Evolutionary conservation across 2,329 filamentous ascomycete species (phyloP).

Genomic region (Cladosporium halotolerans): DNA sequence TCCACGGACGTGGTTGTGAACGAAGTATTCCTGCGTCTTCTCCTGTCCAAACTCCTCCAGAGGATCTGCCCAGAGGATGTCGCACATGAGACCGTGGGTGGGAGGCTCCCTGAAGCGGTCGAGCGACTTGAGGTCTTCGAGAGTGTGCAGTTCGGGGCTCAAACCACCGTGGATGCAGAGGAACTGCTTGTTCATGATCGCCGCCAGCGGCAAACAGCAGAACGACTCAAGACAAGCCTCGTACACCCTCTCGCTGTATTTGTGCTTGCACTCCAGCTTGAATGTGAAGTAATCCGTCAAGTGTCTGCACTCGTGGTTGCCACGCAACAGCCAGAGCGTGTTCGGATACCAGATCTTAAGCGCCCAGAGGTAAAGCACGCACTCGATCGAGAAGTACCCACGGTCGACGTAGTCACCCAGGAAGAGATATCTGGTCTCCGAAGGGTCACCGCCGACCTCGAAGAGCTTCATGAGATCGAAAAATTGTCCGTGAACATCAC

Average conservation of each 20-base stretch:
- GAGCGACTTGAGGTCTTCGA: constrained; percentile 95
- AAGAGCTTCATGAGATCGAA: constrained; percentile 99
- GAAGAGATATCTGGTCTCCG: constrained; percentile 95
- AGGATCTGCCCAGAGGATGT: constrained; percentile 97
- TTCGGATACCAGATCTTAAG: constrained; percentile 99
- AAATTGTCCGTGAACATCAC: constrained; percentile 97
- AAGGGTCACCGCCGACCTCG: constrained; percentile 92
- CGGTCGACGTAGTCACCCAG: constrained; percentile 96
- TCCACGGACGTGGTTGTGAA: constrained; percentile 96
- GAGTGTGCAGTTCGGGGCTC: constrained; percentile 89
- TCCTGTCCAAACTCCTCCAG: constrained; percentile 98
- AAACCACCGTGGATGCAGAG: constrained; percentile 95
- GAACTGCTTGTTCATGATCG: constrained; percentile 99
- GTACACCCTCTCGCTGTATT: constrained; percentile 93
- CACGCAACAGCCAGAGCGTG: constrained; percentile 90
- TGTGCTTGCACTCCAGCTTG: constrained; percentile 99
- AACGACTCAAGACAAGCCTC: constrained; percentile 99
- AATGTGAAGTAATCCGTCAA: constrained; percentile 99
- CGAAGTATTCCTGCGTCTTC: constrained; percentile 94
- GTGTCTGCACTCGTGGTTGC: constrained; percentile 98
- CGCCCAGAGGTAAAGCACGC: constrained; percentile 94
- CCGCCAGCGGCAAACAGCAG: constrained; percentile 85
- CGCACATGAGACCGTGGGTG: constrained; percentile 97
- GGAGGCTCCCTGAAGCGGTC: constrained; percentile 97
- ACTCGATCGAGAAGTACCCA: constrained; percentile 99